Conservation (phyloP, 208 protist genomes). For the Trypanosomatidae sp. region DNA sequence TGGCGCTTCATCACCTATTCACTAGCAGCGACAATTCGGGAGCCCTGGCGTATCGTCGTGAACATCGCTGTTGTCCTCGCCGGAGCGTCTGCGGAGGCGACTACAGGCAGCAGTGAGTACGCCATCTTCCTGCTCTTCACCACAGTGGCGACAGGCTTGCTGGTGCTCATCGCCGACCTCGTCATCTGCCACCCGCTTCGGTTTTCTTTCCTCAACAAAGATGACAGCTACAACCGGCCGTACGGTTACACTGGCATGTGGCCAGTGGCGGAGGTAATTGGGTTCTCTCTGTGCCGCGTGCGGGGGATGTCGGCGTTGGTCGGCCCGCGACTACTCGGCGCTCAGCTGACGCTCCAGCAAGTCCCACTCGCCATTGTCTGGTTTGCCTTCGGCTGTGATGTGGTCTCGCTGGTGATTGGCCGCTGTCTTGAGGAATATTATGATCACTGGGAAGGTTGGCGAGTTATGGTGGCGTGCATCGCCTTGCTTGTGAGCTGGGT, state of each 20-base stretch:
- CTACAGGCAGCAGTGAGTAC: constrained; percentile 25
- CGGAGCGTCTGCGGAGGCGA: constrained; percentile 31
- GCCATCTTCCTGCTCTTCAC: constrained; percentile 25
- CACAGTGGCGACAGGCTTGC: constrained; percentile 17
- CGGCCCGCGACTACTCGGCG: neutral
- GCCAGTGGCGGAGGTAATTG: constrained; percentile 33
- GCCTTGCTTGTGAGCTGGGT: constrained; percentile 26
- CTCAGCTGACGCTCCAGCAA: constrained; percentile 19
- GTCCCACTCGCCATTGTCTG: constrained; percentile 15
- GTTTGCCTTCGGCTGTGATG: constrained; percentile 4
- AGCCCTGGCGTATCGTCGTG: constrained; percentile 11
- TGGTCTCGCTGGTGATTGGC: neutral
- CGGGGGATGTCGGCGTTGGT: constrained; percentile 9
- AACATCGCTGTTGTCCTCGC: constrained; percentile 21
- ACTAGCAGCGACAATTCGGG: constrained; percentile 8
- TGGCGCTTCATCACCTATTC: constrained; percentile 23
- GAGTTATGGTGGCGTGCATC: constrained; percentile 6
- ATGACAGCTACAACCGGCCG: neutral
- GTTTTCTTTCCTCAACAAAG: neutral
- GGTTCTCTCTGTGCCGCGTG: constrained; percentile 22
- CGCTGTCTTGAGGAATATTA: neutral
- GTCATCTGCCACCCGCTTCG: neutral
- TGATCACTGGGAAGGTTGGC: neutral
- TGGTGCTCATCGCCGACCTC: constrained; percentile 26
- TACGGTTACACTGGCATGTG: constrained; percentile 39